Base-by-base conservation (phyloP, 495 filamentous ascomycete species). In the Thozetella sp. region DNA sequence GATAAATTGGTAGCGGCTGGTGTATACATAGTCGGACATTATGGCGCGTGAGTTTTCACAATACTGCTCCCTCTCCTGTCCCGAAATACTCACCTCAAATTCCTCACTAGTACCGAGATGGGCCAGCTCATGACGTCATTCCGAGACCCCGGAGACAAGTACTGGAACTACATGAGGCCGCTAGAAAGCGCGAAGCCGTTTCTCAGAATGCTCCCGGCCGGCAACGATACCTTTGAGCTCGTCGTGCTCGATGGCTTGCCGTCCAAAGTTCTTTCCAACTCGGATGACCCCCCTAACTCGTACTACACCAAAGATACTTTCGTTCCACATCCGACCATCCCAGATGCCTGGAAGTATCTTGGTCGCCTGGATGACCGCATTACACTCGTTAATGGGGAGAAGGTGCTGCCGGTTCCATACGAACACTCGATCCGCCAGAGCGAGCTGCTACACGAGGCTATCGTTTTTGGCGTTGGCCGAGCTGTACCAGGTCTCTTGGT, bases 311-410 rank as follows among this genome's bases (percentile, higher is more conserved):
- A 76, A 11, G 89, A 91, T 60, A 76, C 91, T 0, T 91, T 91
- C 66, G 69, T 67, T 2, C 80, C 82, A 22, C 88, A 90, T 55
- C 83, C 86, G 0, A 80, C 77, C 6, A 80, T 85, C 19, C 70
- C 78, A 1, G 73, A 81, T 57, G 77, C 81, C 3, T 93, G 87
- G 84, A 90, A 88, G 61, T 90, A 88, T 56, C 65, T 84, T 20
- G 80, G 77, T 3, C 78, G 89, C 4, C 64, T 83, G 1, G 90
- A 93, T 56, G 86, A 90, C 61, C 75, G 80, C 1, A 77, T 92
- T 15, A 87, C 83, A 0, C 78, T 92, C 9, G 64, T 82, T 4
- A 92, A 85, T 57, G 89, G 89, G 0, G 88, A 91, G 63, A 93
- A 93, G 57, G 80, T 90, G 0, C 72, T 88, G n/a, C 88, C 89